Conservation (phyloP, 1,139 yeast genomes). For the Debaryomyces coudertii region DNA sequence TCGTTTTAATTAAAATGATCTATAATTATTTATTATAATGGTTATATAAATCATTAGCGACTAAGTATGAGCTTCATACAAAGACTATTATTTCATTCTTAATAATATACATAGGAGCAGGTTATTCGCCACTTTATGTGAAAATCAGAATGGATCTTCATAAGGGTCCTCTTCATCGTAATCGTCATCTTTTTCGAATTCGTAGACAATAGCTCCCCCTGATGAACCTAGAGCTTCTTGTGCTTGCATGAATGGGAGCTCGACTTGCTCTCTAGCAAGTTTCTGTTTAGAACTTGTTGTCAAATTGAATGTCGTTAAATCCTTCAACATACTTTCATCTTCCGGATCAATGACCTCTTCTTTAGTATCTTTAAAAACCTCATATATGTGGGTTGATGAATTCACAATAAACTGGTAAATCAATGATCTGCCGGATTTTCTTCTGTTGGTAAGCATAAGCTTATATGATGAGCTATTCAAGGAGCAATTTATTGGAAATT, state of each 20-base stretch:
- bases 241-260: constrained; percentile 86
- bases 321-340: constrained; percentile 57
- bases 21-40: not conserved
- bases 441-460: constrained; percentile 61
- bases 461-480: constrained; percentile 53
- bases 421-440: constrained; percentile 83
- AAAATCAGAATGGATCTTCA: constrained; percentile 87
- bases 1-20: not conserved
- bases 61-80: not conserved
- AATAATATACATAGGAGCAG: not conserved
- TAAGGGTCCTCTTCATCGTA: constrained; percentile 97
- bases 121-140: not conserved
- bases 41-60: not conserved
- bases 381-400: constrained; percentile 52
- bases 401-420: constrained; percentile 59
- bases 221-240: constrained; percentile 73
- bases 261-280: constrained; percentile 80
- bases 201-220: constrained; percentile 90
- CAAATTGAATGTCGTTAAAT: constrained; percentile 84
- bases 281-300: constrained; percentile 75
- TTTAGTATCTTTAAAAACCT: constrained; percentile 31
- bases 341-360: constrained; percentile 29
- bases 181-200: constrained; percentile 82
- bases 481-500: constrained; percentile 47
- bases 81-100: not conserved